Evolutionary conservation across 495 filamentous ascomycete genomes (phyloP).

Genomic region (Penicillium psychrofluorescens): DNA sequence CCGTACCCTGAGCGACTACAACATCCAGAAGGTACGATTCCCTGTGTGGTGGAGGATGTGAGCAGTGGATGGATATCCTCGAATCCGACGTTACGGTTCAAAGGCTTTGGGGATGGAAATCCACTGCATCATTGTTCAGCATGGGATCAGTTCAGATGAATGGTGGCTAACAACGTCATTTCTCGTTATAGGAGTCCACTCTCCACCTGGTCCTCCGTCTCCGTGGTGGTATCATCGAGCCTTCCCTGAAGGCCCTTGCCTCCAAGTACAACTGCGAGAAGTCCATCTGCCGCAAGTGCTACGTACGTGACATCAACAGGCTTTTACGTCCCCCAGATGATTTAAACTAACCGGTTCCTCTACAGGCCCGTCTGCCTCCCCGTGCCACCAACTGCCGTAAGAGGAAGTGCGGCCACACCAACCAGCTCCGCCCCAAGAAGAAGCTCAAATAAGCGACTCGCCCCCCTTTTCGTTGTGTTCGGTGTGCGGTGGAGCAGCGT

Average conservation of each 20-base stretch:
- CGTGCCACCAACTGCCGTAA: constrained; percentile 99
- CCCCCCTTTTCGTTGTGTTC: constrained; percentile 33
- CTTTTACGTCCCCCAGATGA: not conserved
- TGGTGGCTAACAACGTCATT: constrained; percentile 18
- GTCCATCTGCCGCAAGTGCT: constrained; percentile 99
- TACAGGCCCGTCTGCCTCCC: constrained; percentile 86
- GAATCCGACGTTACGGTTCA: too few species aligned
- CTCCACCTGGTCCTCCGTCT: constrained; percentile 99
- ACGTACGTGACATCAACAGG: constrained; percentile 52
- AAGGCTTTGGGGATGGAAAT: too few species aligned
- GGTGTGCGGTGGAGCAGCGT: constrained; percentile 35
- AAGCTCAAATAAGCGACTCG: constrained; percentile 86
- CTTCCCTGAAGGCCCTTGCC: constrained; percentile 95
- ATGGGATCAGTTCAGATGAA: not conserved
- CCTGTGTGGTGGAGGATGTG: constrained; percentile 3
- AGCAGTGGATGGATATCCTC: not conserved
- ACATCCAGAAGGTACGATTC: constrained; percentile 92
- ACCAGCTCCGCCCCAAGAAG: constrained; percentile 99
- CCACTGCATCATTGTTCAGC: too few species aligned
- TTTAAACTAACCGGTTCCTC: constrained; percentile 8
- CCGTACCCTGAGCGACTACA: constrained; percentile 97
- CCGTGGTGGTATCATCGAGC: constrained; percentile 99
- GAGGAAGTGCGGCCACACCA: constrained; percentile 99
- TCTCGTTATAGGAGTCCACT: constrained; percentile 74
- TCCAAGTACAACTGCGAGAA: constrained; percentile 99